Conservation (phyloP, 2,329 filamentous ascomycete species). For the Aquanectria penicillioides region DNA sequence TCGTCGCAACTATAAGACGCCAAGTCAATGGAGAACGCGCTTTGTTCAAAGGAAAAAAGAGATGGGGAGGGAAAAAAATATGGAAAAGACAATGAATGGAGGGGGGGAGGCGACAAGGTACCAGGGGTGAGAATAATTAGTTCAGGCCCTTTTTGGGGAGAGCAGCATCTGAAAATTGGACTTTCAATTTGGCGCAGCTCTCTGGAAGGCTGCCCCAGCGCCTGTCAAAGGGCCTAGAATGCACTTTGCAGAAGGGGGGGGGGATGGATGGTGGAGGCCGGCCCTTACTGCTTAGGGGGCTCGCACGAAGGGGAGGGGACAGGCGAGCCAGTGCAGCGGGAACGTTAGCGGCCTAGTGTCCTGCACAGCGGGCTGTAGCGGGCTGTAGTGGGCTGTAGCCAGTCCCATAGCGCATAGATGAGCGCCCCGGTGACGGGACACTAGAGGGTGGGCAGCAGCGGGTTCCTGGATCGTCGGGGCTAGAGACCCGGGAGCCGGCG, state of each 20-base stretch:
- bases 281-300: neutral
- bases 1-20: neutral
- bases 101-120: too few species aligned
- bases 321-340: conserved; percentile 14
- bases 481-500: conserved; percentile 12
- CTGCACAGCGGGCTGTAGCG: conserved; percentile 10
- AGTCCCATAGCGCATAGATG: conserved; percentile 11
- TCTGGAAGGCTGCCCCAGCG: conserved; percentile 2
- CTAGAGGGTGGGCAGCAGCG: conserved; percentile 2
- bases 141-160: neutral
- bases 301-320: conserved; percentile 3
- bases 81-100: neutral
- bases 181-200: too few species aligned
- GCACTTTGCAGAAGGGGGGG: too few species aligned
- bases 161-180: too few species aligned
- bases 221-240: conserved; percentile 9
- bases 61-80: neutral
- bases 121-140: conserved; percentile 9
- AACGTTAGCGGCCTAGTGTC: conserved; percentile 8
- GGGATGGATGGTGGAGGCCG: too few species aligned
- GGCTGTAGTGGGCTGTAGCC: conserved; percentile 10
- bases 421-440: conserved; percentile 8
- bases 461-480: conserved; percentile 20
- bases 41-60: neutral
- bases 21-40: conserved; percentile 3